A percentile compares a stretch with the other conserved stretches of the same genome.
Evolutionary conservation across 495 filamentous ascomycete genomes (phyloP).

Genomic region (Penicillium paradoxum): DNA sequence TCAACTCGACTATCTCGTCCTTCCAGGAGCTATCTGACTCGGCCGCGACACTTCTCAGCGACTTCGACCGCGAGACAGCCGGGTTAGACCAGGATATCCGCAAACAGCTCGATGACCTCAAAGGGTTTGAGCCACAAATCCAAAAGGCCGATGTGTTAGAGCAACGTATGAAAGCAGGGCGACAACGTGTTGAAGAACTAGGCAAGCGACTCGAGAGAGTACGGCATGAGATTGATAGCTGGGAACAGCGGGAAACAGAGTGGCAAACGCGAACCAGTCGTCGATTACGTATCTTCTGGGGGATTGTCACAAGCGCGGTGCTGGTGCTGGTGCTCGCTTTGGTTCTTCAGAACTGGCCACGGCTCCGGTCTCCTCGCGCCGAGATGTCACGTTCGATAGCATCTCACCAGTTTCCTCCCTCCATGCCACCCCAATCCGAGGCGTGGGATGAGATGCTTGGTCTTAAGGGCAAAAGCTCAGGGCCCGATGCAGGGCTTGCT

Average conservation of each 20-base stretch:
- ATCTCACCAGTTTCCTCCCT: slow-evolving; percentile 3
- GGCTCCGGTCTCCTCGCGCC: neutral
- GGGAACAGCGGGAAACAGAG: slow-evolving; percentile 66
- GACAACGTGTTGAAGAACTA: slow-evolving; percentile 58
- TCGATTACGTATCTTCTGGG: slow-evolving; percentile 59
- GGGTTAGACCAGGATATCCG: slow-evolving; percentile 57
- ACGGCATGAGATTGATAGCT: slow-evolving; percentile 58
- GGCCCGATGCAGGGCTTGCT: neutral
- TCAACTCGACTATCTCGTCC: slow-evolving; percentile 61
- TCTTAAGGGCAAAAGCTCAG: neutral
- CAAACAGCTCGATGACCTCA: slow-evolving; percentile 60
- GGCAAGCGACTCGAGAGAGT: slow-evolving; percentile 62
- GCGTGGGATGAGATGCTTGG: slow-evolving; percentile 6
- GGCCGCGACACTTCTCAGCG: slow-evolving; percentile 53
- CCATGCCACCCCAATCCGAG: neutral
- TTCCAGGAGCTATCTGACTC: slow-evolving; percentile 66
- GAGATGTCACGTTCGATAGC: neutral
- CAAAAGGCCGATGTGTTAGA: slow-evolving; percentile 61
- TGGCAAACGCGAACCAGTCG: slow-evolving; percentile 66
- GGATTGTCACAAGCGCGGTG: slow-evolving; percentile 35
- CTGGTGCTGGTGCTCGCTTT: slow-evolving; percentile 42
- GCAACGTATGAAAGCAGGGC: slow-evolving; percentile 57
- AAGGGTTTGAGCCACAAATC: slow-evolving; percentile 66
- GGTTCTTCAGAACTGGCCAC: slow-evolving; percentile 31
- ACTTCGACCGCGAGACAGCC: slow-evolving; percentile 58